phyloP scores from a whole-genome alignment of 2,329 filamentous ascomycete species.

The Trichoderma aggressivum region DNA sequence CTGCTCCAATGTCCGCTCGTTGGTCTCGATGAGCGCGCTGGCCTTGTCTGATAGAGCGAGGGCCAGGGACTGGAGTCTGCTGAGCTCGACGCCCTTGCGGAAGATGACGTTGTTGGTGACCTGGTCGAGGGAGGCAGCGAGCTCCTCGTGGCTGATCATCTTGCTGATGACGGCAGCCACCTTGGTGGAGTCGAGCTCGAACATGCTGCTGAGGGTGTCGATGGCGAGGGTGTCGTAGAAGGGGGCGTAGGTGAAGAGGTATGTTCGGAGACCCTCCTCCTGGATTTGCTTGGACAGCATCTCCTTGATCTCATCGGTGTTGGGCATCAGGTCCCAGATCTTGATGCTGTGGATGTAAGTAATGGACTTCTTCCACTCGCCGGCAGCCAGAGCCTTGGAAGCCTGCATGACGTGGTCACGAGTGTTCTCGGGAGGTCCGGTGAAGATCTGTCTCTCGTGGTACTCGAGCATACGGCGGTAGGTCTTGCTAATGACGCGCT shows the following conservation, averaged over 20 bases:
- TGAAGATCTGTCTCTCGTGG: constrained; percentile 99
- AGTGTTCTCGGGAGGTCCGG: constrained; percentile 96
- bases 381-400: constrained; percentile 91
- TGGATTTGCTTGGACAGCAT: constrained; percentile 99
- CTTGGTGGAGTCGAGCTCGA: constrained; percentile 87
- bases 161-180: constrained; percentile 94
- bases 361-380: constrained; percentile 97
- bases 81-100: constrained; percentile 98
- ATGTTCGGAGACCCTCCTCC: constrained; percentile 95
- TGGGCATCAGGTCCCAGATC: constrained; percentile 98
- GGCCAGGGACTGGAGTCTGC: constrained; percentile 89
- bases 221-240: constrained; percentile 97
- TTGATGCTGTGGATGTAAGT: constrained; percentile 96
- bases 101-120: constrained; percentile 97
- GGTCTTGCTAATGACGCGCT: constrained; percentile 97
- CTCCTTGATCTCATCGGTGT: constrained; percentile 86
- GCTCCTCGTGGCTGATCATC: constrained; percentile 99
- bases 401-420: constrained; percentile 99
- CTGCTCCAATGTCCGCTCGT: constrained; percentile 96
- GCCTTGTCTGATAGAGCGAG: constrained; percentile 95
- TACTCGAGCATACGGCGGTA: constrained; percentile 99
- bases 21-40: constrained; percentile 90
- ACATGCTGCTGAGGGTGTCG: constrained; percentile 84
- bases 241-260: constrained; percentile 98
- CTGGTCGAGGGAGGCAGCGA: constrained; percentile 93